Evolutionary conservation across 2,329 filamentous ascomycete genomes (phyloP).

Genomic region (Penicillium griseofulvum): DNA sequence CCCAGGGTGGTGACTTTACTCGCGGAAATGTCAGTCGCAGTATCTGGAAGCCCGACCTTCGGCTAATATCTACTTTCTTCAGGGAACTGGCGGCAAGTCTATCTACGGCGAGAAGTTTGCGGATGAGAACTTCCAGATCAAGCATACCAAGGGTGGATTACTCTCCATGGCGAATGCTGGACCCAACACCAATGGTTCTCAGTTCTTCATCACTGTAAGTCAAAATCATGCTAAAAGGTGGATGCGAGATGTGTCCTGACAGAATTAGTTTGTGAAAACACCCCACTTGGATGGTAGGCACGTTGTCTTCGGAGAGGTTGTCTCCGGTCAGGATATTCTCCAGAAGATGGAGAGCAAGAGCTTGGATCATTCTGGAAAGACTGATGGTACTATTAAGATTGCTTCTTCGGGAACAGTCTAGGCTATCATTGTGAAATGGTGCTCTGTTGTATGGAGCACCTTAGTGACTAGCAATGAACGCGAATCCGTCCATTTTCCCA

Average conservation of each 20-base stretch:
- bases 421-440: background rate
- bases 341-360: constrained; percentile 50
- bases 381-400: constrained; percentile 9
- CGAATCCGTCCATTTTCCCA: background rate
- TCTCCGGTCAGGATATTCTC: constrained; percentile 52
- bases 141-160: constrained; percentile 69
- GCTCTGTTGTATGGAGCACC: background rate
- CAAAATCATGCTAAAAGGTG: background rate
- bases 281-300: constrained; percentile 63
- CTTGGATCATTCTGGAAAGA: constrained; percentile 4
- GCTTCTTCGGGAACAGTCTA: constrained; percentile 4
- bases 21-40: constrained; percentile 71
- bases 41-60: background rate
- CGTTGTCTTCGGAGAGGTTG: constrained; percentile 63
- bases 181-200: constrained; percentile 77
- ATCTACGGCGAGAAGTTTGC: constrained; percentile 90
- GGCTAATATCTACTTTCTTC: background rate
- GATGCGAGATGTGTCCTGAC: background rate
- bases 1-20: constrained; percentile 91
- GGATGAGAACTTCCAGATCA: constrained; percentile 79
- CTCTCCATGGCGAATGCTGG: constrained; percentile 91
- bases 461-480: background rate
- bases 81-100: constrained; percentile 86
- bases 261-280: constrained; percentile 48
- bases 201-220: constrained; percentile 65